Evolutionary conservation across 257 asterid genomes (phyloP).

Genomic region (Solanum sejunctum): DNA sequence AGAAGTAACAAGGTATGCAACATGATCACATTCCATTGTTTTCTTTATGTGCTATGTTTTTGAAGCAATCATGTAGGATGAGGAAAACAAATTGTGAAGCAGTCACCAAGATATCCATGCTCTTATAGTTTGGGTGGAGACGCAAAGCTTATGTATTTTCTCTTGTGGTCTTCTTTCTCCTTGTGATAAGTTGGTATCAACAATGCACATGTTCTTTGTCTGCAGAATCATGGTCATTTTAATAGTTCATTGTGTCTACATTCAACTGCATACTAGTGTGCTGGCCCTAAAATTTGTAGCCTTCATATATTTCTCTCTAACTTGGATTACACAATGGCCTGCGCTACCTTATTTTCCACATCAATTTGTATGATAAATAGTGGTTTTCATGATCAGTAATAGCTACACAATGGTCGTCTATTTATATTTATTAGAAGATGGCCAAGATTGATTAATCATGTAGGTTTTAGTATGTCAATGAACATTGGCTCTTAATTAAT

Average conservation of each 20-base stretch:
- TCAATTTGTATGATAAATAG: background rate
- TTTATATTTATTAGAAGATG: background rate
- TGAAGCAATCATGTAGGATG: background rate
- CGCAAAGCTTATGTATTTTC: background rate
- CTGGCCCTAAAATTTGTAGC: background rate
- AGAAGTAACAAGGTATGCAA: conserved; percentile 45
- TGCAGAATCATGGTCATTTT: too few species aligned
- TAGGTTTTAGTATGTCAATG: background rate
- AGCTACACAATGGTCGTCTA: background rate
- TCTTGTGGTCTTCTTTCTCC: background rate
- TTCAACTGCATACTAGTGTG: background rate
- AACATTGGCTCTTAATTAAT: background rate
- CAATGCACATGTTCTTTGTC: too few species aligned
- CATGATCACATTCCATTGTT: background rate
- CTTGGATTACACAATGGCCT: background rate
- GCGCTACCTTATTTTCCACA: background rate
- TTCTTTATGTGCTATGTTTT: background rate
- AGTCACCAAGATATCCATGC: background rate
- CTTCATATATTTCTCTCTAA: background rate
- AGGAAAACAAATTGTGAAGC: background rate
- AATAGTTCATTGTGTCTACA: background rate
- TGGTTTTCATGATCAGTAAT: background rate
- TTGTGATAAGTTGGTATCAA: background rate
- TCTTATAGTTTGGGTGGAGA: background rate
- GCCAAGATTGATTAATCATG: background rate